These are phyloP conservation scores for Eucalyptus polyanthemos DNA, from an alignment of 345 rosid species.

Conservation along the genomic window DNA sequence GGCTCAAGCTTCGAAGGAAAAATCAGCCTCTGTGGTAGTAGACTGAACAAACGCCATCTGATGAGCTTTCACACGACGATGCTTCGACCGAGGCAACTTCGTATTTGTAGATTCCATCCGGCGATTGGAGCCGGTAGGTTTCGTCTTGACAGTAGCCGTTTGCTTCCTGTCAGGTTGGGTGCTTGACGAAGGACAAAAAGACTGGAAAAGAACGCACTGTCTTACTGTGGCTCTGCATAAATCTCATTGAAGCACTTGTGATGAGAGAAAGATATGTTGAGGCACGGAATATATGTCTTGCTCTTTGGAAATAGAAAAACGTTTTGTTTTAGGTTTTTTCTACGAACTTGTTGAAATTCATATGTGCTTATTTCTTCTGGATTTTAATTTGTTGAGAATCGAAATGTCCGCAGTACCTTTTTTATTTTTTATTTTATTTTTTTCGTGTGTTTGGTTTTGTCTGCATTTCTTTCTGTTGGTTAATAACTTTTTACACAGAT, in stretches of 20 bases:
- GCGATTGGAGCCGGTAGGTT: background rate
- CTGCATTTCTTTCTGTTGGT: too few species aligned
- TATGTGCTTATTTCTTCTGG: too few species aligned
- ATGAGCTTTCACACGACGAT: background rate
- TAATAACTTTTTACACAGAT: too few species aligned
- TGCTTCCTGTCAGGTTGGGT: conserved; percentile 15
- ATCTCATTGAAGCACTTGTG: background rate
- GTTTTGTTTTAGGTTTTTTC: too few species aligned
- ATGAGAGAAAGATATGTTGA: background rate
- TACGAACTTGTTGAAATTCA: too few species aligned
- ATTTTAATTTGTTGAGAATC: too few species aligned
- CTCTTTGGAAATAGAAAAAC: background rate
- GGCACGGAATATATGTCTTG: background rate
- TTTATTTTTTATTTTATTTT: too few species aligned
- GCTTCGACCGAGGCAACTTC: background rate
- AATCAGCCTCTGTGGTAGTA: background rate
- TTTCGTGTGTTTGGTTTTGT: too few species aligned
- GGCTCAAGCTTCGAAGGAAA: conserved; percentile 10
- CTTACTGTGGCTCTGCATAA: background rate
- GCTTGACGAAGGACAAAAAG: background rate
- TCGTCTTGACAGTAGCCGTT: background rate
- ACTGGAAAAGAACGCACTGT: background rate
- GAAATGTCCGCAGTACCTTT: too few species aligned
- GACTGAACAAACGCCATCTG: background rate
- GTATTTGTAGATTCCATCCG: background rate